Percentiles rank a stretch among this genome's conserved stretches.
Conservation (phyloP, 495 filamentous ascomycete genomes). For the Aspergillus incahuasiensis region DNA sequence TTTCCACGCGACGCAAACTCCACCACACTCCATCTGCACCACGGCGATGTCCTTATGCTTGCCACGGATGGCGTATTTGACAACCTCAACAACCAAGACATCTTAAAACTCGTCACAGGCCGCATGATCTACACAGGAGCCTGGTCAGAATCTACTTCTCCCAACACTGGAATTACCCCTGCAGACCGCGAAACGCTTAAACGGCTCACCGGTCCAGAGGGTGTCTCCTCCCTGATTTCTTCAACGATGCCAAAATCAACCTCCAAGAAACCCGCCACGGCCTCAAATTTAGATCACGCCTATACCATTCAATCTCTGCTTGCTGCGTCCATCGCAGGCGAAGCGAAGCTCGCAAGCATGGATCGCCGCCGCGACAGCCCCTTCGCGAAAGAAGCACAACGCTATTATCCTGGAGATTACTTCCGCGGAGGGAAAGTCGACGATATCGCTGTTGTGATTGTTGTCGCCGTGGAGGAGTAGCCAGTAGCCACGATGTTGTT, state of each 20-base stretch:
- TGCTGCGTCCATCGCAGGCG: constrained; percentile 67
- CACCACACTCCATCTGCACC: constrained; percentile 66
- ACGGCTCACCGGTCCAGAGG: constrained; percentile 46
- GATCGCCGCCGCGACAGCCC: constrained; percentile 79
- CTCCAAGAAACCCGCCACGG: constrained; percentile 5
- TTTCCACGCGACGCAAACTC: constrained; percentile 79
- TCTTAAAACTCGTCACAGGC: constrained; percentile 70
- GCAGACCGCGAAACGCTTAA: constrained; percentile 46
- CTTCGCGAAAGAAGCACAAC: constrained; percentile 90
- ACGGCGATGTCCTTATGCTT: constrained; percentile 88
- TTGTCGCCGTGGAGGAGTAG: constrained; percentile 55
- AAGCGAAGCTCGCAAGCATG: constrained; percentile 79
- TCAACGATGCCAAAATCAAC: neutral
- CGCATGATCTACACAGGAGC: constrained; percentile 69
- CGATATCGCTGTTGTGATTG: constrained; percentile 78
- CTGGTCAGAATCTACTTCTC: constrained; percentile 52
- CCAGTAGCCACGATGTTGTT: too few species aligned
- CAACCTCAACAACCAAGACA: constrained; percentile 86
- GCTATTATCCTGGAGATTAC: constrained; percentile 73
- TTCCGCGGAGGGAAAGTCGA: constrained; percentile 88
- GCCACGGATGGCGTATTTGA: constrained; percentile 97
- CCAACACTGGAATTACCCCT: constrained; percentile 49
- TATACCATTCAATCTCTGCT: constrained; percentile 66
- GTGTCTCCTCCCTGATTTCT: constrained; percentile 25
- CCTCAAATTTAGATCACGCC: constrained; percentile 3